Evolutionary conservation across 768 basidiomycete genomes (phyloP).

Genomic region (Amanita phalloides): DNA sequence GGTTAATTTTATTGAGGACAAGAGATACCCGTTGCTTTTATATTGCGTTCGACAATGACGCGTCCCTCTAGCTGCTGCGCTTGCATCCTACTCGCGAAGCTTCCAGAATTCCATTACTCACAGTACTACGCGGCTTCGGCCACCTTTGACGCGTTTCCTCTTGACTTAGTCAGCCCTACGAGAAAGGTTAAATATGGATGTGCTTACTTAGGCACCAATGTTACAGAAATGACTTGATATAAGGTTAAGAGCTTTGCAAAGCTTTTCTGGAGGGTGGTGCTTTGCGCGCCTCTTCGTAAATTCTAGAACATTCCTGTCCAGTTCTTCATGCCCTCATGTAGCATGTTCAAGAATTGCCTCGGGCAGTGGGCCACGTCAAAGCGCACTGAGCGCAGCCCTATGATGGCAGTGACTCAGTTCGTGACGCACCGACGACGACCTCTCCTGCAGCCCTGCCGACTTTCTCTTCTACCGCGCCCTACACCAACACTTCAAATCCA

Average conservation of each 20-base stretch:
- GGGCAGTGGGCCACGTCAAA: too few species aligned
- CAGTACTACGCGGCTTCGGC: background rate
- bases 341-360: too few species aligned
- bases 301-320: too few species aligned
- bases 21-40: background rate
- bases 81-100: background rate
- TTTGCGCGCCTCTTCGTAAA: too few species aligned
- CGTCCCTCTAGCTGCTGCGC: background rate
- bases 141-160: background rate
- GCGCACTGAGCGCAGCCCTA: too few species aligned
- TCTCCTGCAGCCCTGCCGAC: constrained; percentile 53
- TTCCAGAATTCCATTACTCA: background rate
- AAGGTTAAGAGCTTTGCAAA: too few species aligned
- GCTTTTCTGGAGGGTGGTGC: too few species aligned
- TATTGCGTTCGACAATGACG: background rate
- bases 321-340: too few species aligned
- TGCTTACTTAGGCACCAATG: too few species aligned
- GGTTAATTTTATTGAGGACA: background rate
- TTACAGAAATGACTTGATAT: too few species aligned
- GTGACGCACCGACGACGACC: constrained; percentile 40
- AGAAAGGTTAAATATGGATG: too few species aligned
- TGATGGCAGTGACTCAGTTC: too few species aligned
- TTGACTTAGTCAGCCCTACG: background rate
- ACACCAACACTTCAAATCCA: constrained; percentile 39
- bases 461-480: constrained; percentile 56